A percentile compares a stretch with the other conserved stretches of the same genome.
Evolutionary conservation across 805 yeast genomes (phyloP).

Genomic region (Lachancea kluyveri): DNA sequence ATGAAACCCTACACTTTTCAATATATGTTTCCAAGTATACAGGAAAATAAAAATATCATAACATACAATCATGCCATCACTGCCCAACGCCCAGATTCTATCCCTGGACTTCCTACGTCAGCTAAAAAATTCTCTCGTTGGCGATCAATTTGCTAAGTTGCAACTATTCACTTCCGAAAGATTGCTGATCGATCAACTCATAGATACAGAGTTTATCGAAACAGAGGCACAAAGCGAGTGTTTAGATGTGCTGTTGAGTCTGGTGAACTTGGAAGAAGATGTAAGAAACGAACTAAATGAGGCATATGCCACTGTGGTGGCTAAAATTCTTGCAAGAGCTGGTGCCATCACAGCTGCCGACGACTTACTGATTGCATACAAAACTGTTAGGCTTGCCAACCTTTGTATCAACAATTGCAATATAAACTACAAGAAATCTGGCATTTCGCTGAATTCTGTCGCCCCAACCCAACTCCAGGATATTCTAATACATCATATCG

Average conservation of each 20-base stretch:
- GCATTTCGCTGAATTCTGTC: not conserved
- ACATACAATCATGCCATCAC: not conserved
- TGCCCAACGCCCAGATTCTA: not conserved
- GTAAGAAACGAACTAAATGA: conserved; percentile 17
- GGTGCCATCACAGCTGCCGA: conserved; percentile 1
- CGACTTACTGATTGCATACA: conserved; percentile 4
- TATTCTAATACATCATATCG: conserved; percentile 6
- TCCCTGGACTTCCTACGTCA: conserved; percentile 7
- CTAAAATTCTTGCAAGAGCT: conserved; percentile 7
- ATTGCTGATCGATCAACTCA: conserved; percentile 8
- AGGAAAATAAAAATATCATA: no score
- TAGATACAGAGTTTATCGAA: conserved; percentile 5
- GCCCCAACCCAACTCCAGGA: conserved; percentile 2
- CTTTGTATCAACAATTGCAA: conserved; percentile 15
- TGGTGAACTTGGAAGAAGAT: conserved; percentile 16
- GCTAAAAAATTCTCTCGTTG: conserved; percentile 13
- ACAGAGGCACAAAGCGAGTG: conserved; percentile 10
- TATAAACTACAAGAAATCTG: not conserved
- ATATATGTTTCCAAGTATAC: no score
- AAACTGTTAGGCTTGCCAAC: conserved; percentile 17
- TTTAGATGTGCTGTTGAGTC: conserved; percentile 18
- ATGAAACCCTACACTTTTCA: no score
- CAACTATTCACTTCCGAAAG: conserved; percentile 8
- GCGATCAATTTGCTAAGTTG: conserved; percentile 18
- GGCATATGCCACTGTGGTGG: conserved; percentile 11